Base-by-base conservation (phyloP, 345 rosid genomes). In the Salix arbutifolia region DNA sequence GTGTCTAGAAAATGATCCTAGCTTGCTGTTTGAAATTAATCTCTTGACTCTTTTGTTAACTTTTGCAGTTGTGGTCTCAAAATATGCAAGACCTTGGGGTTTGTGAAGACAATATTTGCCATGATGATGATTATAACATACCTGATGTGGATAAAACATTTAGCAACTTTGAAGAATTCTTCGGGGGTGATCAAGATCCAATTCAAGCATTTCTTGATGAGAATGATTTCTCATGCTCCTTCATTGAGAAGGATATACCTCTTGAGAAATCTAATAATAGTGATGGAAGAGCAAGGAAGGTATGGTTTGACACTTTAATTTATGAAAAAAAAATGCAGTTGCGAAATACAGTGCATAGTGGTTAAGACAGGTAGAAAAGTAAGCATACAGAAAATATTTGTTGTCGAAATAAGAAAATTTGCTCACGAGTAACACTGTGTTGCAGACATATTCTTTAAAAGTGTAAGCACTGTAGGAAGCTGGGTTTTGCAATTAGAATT, bases 21-120 rank as follows among this genome's bases (percentile, higher is more conserved):
- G 30, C 16, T 30, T 77, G 18, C n/a, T 62, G 9, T 16, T 70
- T 28, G 64, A 53, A 28, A 64, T 33, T 76, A 40, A 70, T 68
- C 60, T 17, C 10, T 35, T 48, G 67, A 71, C 31, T 18, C 13
- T 18, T 38, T 38, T 77, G 50, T 75, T 31, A 72, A 50, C 23
- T 69, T 76, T 42, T 66, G 84, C 84, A 94, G 98, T 76, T 92
- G 44, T 89, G 96, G 96, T 67, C 90, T 84, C 96, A 91, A 77
- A 92, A 88, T 77, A 85, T 94, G 83, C 94, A 89, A 89, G 98
- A 94, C 72, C 86, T 92, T 76, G 97, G 94, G 18, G 89, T 92
- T 71, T 94, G 97, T 71, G 91, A 94, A 81, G 95, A 94, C 68
- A 80, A 78, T 58, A 79, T 82, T 13, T 80, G 76, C 66, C 77